Evolutionary conservation across 1,139 yeast genomes (phyloP).

Genomic region (Chernovozyma sophiae-reginae): DNA sequence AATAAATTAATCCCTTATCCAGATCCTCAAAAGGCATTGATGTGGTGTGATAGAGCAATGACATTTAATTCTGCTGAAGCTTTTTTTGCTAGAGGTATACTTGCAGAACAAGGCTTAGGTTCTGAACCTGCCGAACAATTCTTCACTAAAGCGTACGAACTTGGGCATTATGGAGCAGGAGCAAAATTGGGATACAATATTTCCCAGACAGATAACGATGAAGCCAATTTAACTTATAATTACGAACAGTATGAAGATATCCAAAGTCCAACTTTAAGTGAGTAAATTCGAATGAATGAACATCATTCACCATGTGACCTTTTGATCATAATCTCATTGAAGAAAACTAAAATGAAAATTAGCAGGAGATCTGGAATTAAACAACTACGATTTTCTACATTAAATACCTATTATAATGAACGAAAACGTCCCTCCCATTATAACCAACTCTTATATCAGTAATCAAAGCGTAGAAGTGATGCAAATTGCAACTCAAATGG

Average conservation of each 20-base stretch:
- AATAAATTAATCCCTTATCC: constrained; percentile 53
- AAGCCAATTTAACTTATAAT: too few relatives aligned
- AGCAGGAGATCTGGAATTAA: too few relatives aligned
- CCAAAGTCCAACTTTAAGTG: constrained; percentile 3
- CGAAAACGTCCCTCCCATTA: too few relatives aligned
- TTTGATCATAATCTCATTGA: background rate
- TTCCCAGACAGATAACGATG: background rate
- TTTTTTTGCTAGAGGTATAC: constrained; percentile 78
- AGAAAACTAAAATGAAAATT: too few relatives aligned
- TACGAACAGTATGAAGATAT: constrained; percentile 1
- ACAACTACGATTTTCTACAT: too few relatives aligned
- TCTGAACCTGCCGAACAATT: constrained; percentile 29
- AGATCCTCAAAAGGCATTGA: constrained; percentile 71
- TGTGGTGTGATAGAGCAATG: constrained; percentile 88
- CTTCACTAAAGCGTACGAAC: constrained; percentile 21
- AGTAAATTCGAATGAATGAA: background rate
- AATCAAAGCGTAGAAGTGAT: too few relatives aligned
- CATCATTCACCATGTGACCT: background rate
- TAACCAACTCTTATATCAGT: too few relatives aligned
- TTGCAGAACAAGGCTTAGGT: constrained; percentile 78
- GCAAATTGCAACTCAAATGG: too few relatives aligned
- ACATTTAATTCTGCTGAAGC: constrained; percentile 73
- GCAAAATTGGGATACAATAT: constrained; percentile 10
- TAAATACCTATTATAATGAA: too few relatives aligned
- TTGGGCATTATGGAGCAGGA: constrained; percentile 20